Base-by-base conservation (phyloP, 139 green algal species). In the Picochlorum sp. region DNA sequence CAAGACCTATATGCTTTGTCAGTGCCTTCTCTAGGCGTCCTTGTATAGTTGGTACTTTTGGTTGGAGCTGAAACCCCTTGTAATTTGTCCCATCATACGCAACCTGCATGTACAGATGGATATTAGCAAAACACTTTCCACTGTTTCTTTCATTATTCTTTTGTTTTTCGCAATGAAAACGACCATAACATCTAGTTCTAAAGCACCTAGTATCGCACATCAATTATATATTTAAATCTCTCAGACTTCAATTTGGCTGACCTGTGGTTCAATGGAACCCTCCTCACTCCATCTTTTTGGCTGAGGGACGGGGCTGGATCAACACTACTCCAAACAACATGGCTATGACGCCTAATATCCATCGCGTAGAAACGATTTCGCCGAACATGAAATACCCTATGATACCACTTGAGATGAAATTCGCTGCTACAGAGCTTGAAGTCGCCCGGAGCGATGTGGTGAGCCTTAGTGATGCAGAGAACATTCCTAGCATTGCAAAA, bases 61-160 rank as follows among this genome's bases (percentile, higher is more conserved):
- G 22, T 22, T 59, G 52, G 20, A 59, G 24, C 52, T 59, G 52
- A 26, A 49, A 59, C 10, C 52, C 52, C 18, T 22, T 18, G 26
- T 51, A 59, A 28, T 59, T 7, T 22, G 52, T 59, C 6, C 52
- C 52, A 45, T 59, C 52, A 22, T 59, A 59, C 26, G 52, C 52
- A 29, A 59, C 20, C 24, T 33, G 25, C 47, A 33, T n/a, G n/a
- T n/a, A n/a, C n/a, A n/a, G n/a, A n/a, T n/a, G n/a, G n/a, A n/a
- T n/a, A n/a, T n/a, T n/a, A n/a, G n/a, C n/a, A n/a, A n/a, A n/a
- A n/a, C n/a, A n/a, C n/a, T n/a, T n/a, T n/a, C n/a, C n/a, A n/a
- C n/a, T n/a, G n/a, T n/a, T n/a, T n/a, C n/a, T n/a, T n/a, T n/a
- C n/a, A n/a, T n/a, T n/a, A n/a, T n/a, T n/a, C n/a, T n/a, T n/a